Base-by-base conservation (phyloP, 2,329 filamentous ascomycete genomes). In the Grosmannia serpens region DNA sequence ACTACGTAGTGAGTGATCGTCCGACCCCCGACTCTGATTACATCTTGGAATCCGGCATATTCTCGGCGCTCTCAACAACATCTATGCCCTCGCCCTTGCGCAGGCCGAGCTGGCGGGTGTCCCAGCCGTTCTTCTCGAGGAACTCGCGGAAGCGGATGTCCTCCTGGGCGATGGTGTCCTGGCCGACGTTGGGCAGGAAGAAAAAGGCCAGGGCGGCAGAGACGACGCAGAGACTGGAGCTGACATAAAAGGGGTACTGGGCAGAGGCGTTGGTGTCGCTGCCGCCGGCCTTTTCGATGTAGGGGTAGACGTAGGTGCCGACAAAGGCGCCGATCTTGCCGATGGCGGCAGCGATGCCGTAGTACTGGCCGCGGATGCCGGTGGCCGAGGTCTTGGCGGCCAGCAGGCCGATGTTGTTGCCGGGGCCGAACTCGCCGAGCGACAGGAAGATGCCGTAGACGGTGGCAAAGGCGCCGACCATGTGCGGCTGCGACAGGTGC, bases 221-320 rank as follows among this genome's bases (percentile, higher is more conserved):
- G 54, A 96, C 75, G n/a, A 95, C 71, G 64, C 89, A 94, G 58
- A 96, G 71, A 27, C 81, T 76, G 46, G 85, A 87, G 2, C 85
- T 86, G n/a, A 96, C 89, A 70, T 85, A 96, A 74, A 96, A 96
- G 0, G 91, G 91, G 64, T 95, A 90, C 68, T 96, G 90, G 1
- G 89, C 89, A 6, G 78, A 77, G 24, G 81, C 77, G 24, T 80
- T 73, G 0, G 72, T 71, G 57, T 79, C 75, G 58, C 76, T 67
- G 1, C 78, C 78, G 10, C 81, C 84, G 0, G 82, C 84, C 0
- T 79, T 79, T 55, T 83, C 77, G 58, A 91, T 86, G 60, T 90
- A 81, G 0, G 87, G 86, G 67, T 94, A 90, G 15, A 94, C 84
- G 65, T 88, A 91, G 1, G 87, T 89, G 11, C 91, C 91, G 10